Base-by-base conservation (phyloP, 2,329 filamentous ascomycete species). In the Dactylonectria macrodidyma region DNA sequence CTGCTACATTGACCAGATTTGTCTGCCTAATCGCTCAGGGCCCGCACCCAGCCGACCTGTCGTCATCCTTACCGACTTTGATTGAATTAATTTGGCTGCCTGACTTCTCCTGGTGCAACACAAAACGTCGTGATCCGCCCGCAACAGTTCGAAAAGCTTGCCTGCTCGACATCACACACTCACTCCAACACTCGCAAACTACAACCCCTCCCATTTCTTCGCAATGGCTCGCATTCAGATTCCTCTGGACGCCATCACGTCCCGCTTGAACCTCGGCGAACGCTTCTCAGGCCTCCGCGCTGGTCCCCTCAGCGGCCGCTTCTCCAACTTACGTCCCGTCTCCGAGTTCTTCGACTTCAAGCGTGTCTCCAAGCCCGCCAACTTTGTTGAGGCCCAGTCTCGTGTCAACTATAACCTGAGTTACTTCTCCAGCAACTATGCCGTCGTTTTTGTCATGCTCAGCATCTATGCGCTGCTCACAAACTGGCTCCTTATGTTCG, bases 371-470 rank as follows among this genome's bases (percentile, higher is more conserved):
- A 99, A 98, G 86, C 96, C 96, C 33, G 90, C 89, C 79, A 97
- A 97, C 85, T 98, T 98, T 78, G 86, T 86, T 73, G 95, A 98
- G 82, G 90, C 94, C 72, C 95, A 98, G 84, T 95, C 92, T 76
- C 91, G 95, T 73, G 91, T 97, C 85, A 97, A 97, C 87, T 98
- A 98, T 91, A 99, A 99, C 84, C 85, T 99, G 73, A 91, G 93
- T 81, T 93, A 98, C 86, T 99, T 97, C 88, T 97, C 95, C 70
- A 98, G 94, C 92, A 99, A 99, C 87, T 99, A 99, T 89, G 92
- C 93, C 75, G 92, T 93, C 71, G 90, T 98, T 76, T 97, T 98
- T 81, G 87, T 93, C 77, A 97, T 99, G 92, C 92, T 99, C 79
- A 94, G 93, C 86, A 92, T 99, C 84, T 99, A 99, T 87, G 93